Evolutionary conservation across 176 grass and related monocot genomes (phyloP), one percentile per base, ranked within the genome.

Genomic region (Puya raimondii): DNA sequence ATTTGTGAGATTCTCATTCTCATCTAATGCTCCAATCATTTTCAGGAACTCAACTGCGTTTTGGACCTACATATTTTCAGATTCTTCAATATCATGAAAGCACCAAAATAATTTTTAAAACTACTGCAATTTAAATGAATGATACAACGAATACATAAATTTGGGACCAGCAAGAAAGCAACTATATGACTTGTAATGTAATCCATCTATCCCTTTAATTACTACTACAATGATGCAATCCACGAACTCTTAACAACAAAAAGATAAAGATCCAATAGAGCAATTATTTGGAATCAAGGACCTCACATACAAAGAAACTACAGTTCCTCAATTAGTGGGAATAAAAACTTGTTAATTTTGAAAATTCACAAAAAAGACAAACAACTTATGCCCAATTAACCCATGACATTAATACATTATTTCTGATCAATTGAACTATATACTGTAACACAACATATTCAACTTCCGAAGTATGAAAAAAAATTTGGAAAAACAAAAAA

Each of bases 31-130:
- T 61, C 84, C 94, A 79, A 97, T 97, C 89, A 81, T 88, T 77
- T 97, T 97, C 47, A 97, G 77, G 65, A 97, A 92, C 79, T 85
- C 86, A 77, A 97, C 84, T 53, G 94, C 89, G 90, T 97, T 97
- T 74, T 88, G 84, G 63, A 97, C 94, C 89, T 97, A 71, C 72
- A 80, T 73, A 52, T 74, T 73, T 74, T 27, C 52, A 80, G 69
- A 16, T 73, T 53, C 42, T 74, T 74, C 48, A 78, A 65, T 13
- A 26, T 47, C 52, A 75, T 16, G 13, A 59, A 17, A 59, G n/a
- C 13, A 59, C 9, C 15, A 17, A 16, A 7, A 59, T 59, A 59
- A 42, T 42, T 21, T 59, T 59, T 59, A n/a, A 20, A 17, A 18
- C 7, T 17, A 12, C 15, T 42, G 10, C 26, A 26, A 67, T 47